Conservation (phyloP, 2,329 filamentous ascomycete species). For the Paecilomyces sp. region DNA sequence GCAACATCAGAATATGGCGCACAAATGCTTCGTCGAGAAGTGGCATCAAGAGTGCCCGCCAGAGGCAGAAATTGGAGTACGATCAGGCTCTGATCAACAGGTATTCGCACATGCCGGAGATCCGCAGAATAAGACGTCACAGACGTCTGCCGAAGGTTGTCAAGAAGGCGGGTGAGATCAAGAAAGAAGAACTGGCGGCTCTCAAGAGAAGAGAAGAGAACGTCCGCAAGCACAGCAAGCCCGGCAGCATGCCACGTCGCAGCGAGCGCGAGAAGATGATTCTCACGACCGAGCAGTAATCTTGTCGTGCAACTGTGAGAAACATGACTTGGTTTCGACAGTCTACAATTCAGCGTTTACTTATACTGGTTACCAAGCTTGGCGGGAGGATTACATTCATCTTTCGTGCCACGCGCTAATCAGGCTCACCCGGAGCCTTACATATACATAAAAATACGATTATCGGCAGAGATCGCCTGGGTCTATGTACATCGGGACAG, state of each 20-base stretch:
- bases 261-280: constrained; percentile 92
- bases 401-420: background rate
- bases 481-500: background rate
- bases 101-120: constrained; percentile 94
- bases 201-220: constrained; percentile 93
- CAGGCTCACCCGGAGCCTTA: background rate
- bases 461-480: background rate
- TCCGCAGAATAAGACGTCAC: constrained; percentile 82
- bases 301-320: background rate
- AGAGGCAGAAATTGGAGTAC: constrained; percentile 86
- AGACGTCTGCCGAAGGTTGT: constrained; percentile 86
- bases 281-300: constrained; percentile 57
- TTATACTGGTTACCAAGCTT: background rate
- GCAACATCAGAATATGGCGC: constrained; percentile 85
- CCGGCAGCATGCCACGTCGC: constrained; percentile 65
- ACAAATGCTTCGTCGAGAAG: constrained; percentile 75
- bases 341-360: background rate
- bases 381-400: background rate
- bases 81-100: constrained; percentile 75
- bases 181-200: constrained; percentile 75
- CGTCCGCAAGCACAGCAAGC: constrained; percentile 81
- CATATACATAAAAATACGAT: background rate
- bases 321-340: background rate
- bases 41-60: constrained; percentile 76
- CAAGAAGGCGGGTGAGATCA: constrained; percentile 95